phyloP scores from a whole-genome alignment of 2,329 filamentous ascomycete genomes.

The Talaromyces marneffei region DNA sequence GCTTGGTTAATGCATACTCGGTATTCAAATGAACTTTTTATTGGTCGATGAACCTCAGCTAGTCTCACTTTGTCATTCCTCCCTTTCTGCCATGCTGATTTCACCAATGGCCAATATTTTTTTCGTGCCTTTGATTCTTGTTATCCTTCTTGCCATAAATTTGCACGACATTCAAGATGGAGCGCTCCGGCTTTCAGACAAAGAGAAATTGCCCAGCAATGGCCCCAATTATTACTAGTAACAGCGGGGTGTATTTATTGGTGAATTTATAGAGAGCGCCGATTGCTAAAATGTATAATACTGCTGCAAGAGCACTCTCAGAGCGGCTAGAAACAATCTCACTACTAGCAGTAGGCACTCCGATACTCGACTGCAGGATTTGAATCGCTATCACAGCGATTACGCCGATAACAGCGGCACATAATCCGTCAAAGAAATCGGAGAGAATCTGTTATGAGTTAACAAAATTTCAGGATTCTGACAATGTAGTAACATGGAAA shows the following conservation, averaged over 20 bases:
- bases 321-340: not conserved
- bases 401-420: conserved; percentile 2
- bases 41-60: not conserved
- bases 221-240: not conserved
- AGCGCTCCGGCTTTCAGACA: not conserved
- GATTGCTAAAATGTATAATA: not conserved
- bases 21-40: not conserved
- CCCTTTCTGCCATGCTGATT: not conserved
- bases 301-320: not conserved
- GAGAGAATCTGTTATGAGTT: not conserved
- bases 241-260: not conserved
- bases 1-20: not conserved
- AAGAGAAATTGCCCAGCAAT: not conserved
- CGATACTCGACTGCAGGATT: not conserved
- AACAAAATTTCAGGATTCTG: not conserved
- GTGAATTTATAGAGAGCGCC: not conserved
- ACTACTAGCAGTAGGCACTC: not conserved
- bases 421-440: not conserved
- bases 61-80: too few species aligned
- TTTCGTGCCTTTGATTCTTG: not conserved
- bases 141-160: not conserved
- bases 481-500: not conserved
- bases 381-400: conserved; percentile 1
- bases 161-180: not conserved
- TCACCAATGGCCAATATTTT: not conserved